Evolutionary conservation across 2,329 filamentous ascomycete genomes (phyloP).

Genomic region (Lachnum nothofagi): DNA sequence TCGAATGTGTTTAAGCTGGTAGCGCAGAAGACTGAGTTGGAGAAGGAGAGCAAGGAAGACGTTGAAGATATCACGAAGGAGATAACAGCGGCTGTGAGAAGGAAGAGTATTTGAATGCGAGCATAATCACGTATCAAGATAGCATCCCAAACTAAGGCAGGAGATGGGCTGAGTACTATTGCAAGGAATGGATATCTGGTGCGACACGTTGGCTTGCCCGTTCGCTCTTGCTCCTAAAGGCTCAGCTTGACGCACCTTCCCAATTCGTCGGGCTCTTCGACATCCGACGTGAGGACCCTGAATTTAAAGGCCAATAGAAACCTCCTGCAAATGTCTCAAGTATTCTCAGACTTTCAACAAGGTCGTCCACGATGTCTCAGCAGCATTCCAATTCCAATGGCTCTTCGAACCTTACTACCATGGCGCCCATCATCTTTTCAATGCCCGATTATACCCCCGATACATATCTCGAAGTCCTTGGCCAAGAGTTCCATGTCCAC

Average conservation of each 20-base stretch:
- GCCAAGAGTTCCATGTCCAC: neutral
- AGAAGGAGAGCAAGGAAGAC: constrained; percentile 29
- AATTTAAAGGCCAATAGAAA: too few relatives aligned
- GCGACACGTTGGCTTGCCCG: too few relatives aligned
- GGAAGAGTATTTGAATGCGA: constrained; percentile 3
- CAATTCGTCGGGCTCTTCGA: too few relatives aligned
- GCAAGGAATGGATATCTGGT: too few relatives aligned
- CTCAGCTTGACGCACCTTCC: too few relatives aligned
- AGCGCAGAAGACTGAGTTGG: constrained; percentile 31
- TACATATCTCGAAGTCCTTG: neutral
- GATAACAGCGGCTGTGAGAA: neutral
- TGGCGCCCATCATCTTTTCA: neutral
- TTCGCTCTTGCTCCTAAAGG: too few relatives aligned
- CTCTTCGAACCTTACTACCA: neutral
- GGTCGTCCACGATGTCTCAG: neutral
- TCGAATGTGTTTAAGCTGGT: constrained; percentile 57
- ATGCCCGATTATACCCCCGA: neutral
- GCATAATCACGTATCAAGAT: neutral
- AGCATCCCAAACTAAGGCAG: too few relatives aligned
- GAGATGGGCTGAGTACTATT: too few relatives aligned
- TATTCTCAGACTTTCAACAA: too few relatives aligned
- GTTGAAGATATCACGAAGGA: neutral
- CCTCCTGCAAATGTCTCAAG: too few relatives aligned
- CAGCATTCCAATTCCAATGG: neutral
- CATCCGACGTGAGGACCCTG: too few relatives aligned